Evolutionary conservation across 139 green algal species (phyloP).

Genomic region (Tetradesmus lagerheimii): DNA sequence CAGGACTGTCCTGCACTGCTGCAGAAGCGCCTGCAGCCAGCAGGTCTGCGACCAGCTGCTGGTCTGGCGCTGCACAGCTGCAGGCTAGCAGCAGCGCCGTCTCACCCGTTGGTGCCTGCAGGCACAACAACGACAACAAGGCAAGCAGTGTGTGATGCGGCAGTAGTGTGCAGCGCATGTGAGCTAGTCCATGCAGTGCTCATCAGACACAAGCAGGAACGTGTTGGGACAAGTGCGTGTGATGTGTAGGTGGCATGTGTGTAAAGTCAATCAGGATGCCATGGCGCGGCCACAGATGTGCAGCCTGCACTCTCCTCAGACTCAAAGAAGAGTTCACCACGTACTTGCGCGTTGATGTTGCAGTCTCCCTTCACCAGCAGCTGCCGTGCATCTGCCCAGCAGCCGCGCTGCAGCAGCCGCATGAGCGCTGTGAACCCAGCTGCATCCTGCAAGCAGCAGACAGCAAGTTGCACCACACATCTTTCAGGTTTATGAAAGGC

Average conservation of each 20-base stretch:
- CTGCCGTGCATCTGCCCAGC: constrained; percentile 1
- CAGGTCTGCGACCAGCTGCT: constrained; percentile 21
- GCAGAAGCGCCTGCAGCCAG: constrained; percentile 34
- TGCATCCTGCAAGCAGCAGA: constrained; percentile 1
- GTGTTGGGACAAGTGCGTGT: too few relatives aligned
- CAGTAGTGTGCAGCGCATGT: not conserved
- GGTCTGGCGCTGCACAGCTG: not conserved
- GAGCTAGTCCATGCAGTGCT: too few relatives aligned
- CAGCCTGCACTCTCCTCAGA: too few relatives aligned
- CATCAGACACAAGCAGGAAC: too few relatives aligned
- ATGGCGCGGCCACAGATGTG: too few relatives aligned
- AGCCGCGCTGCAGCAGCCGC: constrained; percentile 34
- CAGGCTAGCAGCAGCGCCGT: constrained; percentile 19
- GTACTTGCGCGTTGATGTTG: not conserved
- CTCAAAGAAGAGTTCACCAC: too few relatives aligned
- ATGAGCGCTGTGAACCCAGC: constrained; percentile 42
- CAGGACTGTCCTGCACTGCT: not conserved
- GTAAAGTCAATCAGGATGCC: too few relatives aligned
- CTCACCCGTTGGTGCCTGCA: not conserved
- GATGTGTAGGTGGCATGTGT: not conserved
- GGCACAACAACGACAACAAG: not conserved
- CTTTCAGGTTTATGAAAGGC: too few relatives aligned
- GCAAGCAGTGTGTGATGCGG: too few relatives aligned
- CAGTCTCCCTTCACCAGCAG: constrained; percentile 30
- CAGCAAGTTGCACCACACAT: too few relatives aligned